Base-by-base conservation (phyloP, 2,329 filamentous ascomycete species). In the Boeremia lycopersici region DNA sequence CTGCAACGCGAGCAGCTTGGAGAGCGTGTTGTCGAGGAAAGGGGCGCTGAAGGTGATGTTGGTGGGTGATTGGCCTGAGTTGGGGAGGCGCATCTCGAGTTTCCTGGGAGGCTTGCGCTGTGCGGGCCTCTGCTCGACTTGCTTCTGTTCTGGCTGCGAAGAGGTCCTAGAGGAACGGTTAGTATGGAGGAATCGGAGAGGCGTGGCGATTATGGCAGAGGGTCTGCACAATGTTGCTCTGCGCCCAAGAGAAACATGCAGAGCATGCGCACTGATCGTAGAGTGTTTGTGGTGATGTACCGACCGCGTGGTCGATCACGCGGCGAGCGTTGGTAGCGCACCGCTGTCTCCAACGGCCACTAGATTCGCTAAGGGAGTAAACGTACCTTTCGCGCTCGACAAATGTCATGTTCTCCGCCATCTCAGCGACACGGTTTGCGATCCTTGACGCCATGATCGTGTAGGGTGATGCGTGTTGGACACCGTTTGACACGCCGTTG, bases 341-440 rank as follows among this genome's bases (percentile, higher is more conserved):
- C 40, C 53, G 48, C 55, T 57, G 34, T 23, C n/a, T 31, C 35
- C 41, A 62, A 62, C 62, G 59, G 60, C 59, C 57, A 52, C 59
- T 61, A 62, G 34, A 13, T 38, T 31, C 43, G 25, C 31, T 44
- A 43, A 40, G 13, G 31, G 41, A n/a, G 17, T 9, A 1, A 31
- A 34, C 70, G 46, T 68, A 76, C 73, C 62, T 68, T 46, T 74
- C 69, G 26, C 77, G 76, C 67, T 81, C 79, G 39, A 80, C 77
- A 57, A 82, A 80, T 13, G 79, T 81, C 61, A 80, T 79, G 69
- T 79, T 81, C 70, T 82, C 79, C 7, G 79, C 79, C 78, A 82
- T 80, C 62, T 82, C 79, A 6, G 78, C 79, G 11, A 82, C 78
- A 40, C 79, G 73, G 66, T 81, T 82, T 38, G 78, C 78, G 57